Percentiles rank a stretch among this genome's conserved stretches.
These are phyloP conservation scores for Withania somnifera DNA, from an alignment of 305 asterid species.

Conservation along the genomic window DNA sequence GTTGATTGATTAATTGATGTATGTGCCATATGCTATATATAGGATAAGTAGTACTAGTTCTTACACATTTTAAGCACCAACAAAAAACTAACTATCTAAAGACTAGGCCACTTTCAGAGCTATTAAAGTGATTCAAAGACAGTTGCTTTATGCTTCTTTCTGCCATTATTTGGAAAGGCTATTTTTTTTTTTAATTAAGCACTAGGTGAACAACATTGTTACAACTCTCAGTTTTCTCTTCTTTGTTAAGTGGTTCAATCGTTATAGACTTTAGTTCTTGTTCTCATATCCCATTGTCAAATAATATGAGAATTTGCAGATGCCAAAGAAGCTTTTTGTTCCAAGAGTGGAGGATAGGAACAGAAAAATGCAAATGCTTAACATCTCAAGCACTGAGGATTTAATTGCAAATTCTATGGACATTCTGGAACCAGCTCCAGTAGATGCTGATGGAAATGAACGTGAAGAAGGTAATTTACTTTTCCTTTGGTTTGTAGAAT, in stretches of 20 bases:
- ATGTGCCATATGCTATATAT: too few species aligned
- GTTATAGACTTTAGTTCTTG: not conserved
- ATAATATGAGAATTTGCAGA: conserved; percentile 43
- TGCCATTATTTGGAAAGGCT: not conserved
- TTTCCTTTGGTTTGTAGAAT: not conserved
- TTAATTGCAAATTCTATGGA: conserved; percentile 82
- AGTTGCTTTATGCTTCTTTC: not conserved
- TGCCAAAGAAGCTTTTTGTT: conserved; percentile 68
- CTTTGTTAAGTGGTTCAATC: not conserved
- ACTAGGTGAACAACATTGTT: not conserved
- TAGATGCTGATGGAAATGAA: conserved; percentile 66
- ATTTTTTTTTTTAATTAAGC: not conserved
- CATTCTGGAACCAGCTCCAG: conserved; percentile 74
- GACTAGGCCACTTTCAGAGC: not conserved
- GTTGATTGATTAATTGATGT: not conserved
- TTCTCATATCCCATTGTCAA: conserved; percentile 11
- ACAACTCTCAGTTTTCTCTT: not conserved
- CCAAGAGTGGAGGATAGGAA: conserved; percentile 93
- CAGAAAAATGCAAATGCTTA: conserved; percentile 86
- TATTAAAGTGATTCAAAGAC: not conserved
- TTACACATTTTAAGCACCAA: not conserved
- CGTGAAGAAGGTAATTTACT: conserved; percentile 66
- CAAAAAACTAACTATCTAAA: not conserved
- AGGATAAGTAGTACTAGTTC: not conserved
- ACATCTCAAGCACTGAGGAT: conserved; percentile 66